phyloP scores from a whole-genome alignment of 2,329 filamentous ascomycete genomes.

The Dichotomopilus funicola region DNA sequence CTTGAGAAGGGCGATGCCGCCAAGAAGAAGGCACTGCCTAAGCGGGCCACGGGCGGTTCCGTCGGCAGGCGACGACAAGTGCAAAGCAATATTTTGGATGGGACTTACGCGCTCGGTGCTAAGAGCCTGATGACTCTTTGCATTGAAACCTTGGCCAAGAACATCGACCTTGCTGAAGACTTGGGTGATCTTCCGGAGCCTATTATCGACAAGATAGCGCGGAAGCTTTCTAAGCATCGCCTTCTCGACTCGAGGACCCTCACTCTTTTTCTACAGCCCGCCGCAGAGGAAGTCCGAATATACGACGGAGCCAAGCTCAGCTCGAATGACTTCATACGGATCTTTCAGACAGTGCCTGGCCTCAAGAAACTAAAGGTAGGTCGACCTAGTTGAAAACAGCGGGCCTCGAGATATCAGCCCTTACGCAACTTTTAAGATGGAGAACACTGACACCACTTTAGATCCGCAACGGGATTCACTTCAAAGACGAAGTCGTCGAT shows the following conservation, averaged over 20 bases:
- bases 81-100: constrained; percentile 81
- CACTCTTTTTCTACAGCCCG: constrained; percentile 50
- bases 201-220: constrained; percentile 53
- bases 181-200: constrained; percentile 52
- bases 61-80: constrained; percentile 64
- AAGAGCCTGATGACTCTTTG: constrained; percentile 62
- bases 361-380: constrained; percentile 58
- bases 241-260: constrained; percentile 49
- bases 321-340: constrained; percentile 69
- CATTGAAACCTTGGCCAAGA: constrained; percentile 55
- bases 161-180: constrained; percentile 55
- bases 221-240: constrained; percentile 54
- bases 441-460: neutral
- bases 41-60: constrained; percentile 45
- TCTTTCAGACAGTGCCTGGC: constrained; percentile 68
- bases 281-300: constrained; percentile 44
- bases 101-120: constrained; percentile 56
- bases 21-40: constrained; percentile 41
- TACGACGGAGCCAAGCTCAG: constrained; percentile 60
- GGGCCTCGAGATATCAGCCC: neutral
- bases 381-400: neutral
- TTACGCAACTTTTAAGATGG: neutral
- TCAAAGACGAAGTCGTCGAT: constrained; percentile 78
- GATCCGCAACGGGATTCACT: constrained; percentile 78
- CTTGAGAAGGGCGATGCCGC: constrained; percentile 59